Evolutionary conservation across 495 filamentous ascomycete genomes (phyloP).

Genomic region (Lasiosphaeris hirsuta): DNA sequence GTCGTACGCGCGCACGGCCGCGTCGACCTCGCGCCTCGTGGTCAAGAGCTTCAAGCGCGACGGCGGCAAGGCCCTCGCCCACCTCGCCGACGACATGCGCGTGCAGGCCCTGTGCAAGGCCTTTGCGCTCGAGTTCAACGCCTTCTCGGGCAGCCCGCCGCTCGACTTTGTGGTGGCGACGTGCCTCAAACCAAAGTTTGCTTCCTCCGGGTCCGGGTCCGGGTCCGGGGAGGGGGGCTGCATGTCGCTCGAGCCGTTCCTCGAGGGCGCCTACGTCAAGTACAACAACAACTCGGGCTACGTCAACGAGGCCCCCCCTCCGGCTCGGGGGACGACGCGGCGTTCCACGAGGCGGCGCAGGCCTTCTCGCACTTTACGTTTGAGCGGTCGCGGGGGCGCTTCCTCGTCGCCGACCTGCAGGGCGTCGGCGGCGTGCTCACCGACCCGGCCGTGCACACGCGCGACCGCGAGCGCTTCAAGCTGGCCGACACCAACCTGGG

Average conservation of each 20-base stretch:
- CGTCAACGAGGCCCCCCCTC: conserved; percentile 27
- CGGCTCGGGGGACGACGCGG: conserved; percentile 11
- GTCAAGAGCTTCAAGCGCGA: conserved; percentile 31
- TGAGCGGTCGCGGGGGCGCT: conserved; percentile 36
- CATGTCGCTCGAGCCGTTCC: conserved; percentile 35
- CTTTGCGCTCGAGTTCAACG: conserved; percentile 42
- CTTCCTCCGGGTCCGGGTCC: no score
- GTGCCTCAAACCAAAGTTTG: conserved; percentile 22
- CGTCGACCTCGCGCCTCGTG: conserved; percentile 26
- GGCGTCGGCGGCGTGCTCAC: conserved; percentile 34
- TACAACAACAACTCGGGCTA: conserved; percentile 37
- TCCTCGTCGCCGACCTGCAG: conserved; percentile 35
- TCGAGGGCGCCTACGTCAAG: conserved; percentile 35
- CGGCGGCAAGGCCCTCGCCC: conserved; percentile 21
- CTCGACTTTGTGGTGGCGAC: conserved; percentile 37
- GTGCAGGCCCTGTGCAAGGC: conserved; percentile 36
- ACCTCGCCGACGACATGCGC: conserved; percentile 36
- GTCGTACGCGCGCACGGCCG: conserved; percentile 28
- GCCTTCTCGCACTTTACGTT: conserved; percentile 45
- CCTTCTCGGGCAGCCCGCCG: conserved; percentile 13
- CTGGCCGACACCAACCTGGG: conserved; percentile 27
- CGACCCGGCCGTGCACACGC: conserved; percentile 36
- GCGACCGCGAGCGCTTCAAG: conserved; percentile 28
- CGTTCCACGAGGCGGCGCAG: conserved; percentile 31
- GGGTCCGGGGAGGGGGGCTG: background rate